Evolutionary conservation across 306 rosid genomes (phyloP), one percentile per base, ranked within the genome.

Genomic region (Cercis canadensis): DNA sequence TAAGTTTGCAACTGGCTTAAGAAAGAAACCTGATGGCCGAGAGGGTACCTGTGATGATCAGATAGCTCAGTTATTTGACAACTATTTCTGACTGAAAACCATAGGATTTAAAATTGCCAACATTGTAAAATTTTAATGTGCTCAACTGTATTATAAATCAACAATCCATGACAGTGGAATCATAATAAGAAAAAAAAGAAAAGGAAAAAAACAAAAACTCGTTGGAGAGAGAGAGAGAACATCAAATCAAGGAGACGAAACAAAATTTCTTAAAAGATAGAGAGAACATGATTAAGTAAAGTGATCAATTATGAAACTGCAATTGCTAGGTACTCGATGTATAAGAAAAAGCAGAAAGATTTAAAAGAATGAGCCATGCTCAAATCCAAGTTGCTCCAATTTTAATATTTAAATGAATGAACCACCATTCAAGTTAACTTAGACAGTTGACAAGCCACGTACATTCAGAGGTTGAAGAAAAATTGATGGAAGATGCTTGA

Each of bases 401-500:
- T 12, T 11, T 7, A 15, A 54, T 36, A 47, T 14, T 44, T 40
- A 68, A 46, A 56, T 5, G 17, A 67, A 67, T 57, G 2, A 19
- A 50, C 51, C 65, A 84, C 46, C 60, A 82, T 41, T 56, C 82
- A 34, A 49, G 58, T 75, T 67, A 66, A 83, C 81, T 69, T 71
- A 39, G 75, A 71, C 65, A 53, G 73, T 80, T 70, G 70, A 66
- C 75, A 56, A 70, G 58, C 57, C 67, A 79, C 98, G 73, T 95
- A 95, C 99, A 71, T 87, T 87, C 43, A 91, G 85, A 80, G 99
- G 97, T 80, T 86, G 85, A 74, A 84, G 78, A 72, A 96, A 87
- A 80, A 89, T 75, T 41, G 99, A 91, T 73, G 99, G 99, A 79
- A 95, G 99, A 82, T 95, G 99, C 90, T 87, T 95, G 87, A 91